Base-by-base conservation (phyloP, 139 green algal species). In the Chlorella sp. region DNA sequence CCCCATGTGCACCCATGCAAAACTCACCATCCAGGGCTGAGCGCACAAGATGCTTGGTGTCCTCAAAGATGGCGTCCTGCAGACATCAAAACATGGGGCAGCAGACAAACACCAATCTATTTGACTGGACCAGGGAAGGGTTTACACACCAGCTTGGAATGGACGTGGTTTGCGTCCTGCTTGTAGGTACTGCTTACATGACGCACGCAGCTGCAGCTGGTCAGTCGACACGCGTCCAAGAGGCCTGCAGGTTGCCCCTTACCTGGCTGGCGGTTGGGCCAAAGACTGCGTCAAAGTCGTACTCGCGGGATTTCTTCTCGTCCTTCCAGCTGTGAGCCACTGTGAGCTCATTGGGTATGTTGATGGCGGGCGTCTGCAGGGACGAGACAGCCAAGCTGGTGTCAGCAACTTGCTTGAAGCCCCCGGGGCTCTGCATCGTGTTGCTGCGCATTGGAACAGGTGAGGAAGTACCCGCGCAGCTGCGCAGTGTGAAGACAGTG, bases 1-100 rank as follows among this genome's bases (percentile, higher is more conserved):
- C n/a, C n/a, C n/a, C n/a, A n/a, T n/a, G n/a, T n/a, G n/a, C n/a
- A n/a, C n/a, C n/a, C n/a, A n/a, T n/a, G n/a, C n/a, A n/a, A n/a
- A n/a, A n/a, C n/a, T n/a, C n/a, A n/a, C n/a, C n/a, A n/a, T n/a
- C n/a, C n/a, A n/a, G n/a, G n/a, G n/a, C n/a, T n/a, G n/a, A n/a
- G n/a, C n/a, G 95, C 68, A 99, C 91, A 49, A 99, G 79, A 76
- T 98, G 93, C 85, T 91, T 91, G 49, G 93, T 98, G 81, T 97
- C 94, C 72, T 96, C 93, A 82, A 98, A 99, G 62, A 99, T 88
- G 67, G 86, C 75, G 26, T 96, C 93, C 80, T 97, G n/a, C n/a
- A n/a, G n/a, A n/a, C n/a, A n/a, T n/a, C n/a, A n/a, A n/a, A n/a
- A n/a, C n/a, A n/a, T n/a, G n/a, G n/a, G n/a, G n/a, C n/a, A n/a